Evolutionary conservation across 164 flowering plant genomes (phyloP), one percentile per base, ranked within the genome.

Genomic region (Platanus orientalis): DNA sequence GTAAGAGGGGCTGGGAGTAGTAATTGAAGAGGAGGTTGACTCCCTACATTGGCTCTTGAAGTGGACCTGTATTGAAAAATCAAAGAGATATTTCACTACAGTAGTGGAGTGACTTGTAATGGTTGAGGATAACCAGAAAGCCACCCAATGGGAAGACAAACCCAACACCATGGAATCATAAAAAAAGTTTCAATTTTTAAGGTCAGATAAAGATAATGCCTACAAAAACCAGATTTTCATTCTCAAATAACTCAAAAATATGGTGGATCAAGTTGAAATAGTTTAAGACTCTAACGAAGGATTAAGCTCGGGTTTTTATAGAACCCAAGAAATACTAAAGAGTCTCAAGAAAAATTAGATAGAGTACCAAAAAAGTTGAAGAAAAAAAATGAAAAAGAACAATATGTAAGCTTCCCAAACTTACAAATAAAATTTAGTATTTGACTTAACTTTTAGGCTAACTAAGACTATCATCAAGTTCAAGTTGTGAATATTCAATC

Each of bases 1-100:
- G 72, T 32, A 21, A 52, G 48, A 42, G 80, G 66, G 9, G 40
- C 70, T 53, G 79, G 81, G 30, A 76, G 68, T 69, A 78, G 62
- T 27, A 76, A 49, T 17, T 76, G 72, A 17, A 53, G 70, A 60
- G n/a, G n/a, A 25, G 77, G 71, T 56, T 71, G 74, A 62, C 39
- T 71, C 34, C 44, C 67, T 48, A 69, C 54, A 32, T 30, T 71
- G n/a, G 66, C 55, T 69, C 62, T 64, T 63, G 77, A 75, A 57
- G 59, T 63, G 50, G 79, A 50, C 73, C 81, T 81, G 75, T 66
- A 61, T 51, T 19, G 23, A 20, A 58, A 55, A 56, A 59, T 7
- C 13, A 30, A 39, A 30, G 20, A 21, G 40, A 29, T 20, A 10
- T 53, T 19, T 47, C 21, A 40, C 19, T 49, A 39, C 1, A 49